Base-by-base conservation (phyloP, 2,329 filamentous ascomycete species). In the Gliomastix tumulicola region DNA sequence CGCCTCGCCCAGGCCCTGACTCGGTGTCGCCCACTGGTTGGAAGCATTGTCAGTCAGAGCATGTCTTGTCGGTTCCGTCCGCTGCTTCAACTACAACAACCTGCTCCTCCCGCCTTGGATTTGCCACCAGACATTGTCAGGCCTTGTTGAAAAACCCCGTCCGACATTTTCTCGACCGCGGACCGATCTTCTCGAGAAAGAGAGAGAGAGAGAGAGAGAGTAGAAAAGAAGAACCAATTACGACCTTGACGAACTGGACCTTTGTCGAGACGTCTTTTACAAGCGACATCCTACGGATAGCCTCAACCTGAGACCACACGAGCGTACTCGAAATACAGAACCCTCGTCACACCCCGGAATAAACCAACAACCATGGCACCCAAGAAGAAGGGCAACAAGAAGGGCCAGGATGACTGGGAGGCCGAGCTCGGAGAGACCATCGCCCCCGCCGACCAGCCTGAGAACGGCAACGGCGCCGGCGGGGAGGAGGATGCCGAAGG, bases 361-460 rank as follows among this genome's bases (percentile, higher is more conserved):
- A 37, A 36, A 58, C 44, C 49, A 42, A 42, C 62, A 71, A n/a
- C 62, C 43, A 97, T 96, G 90, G 69, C 89, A 55, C 89, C 89
- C 44, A 96, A 96, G 71, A 94, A 92, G 75, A 96, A 95, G 77
- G 70, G 68, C 50, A 84, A 82, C 59, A 94, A 90, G 73, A 82
- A 79, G 60, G 78, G 71, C 56, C 78, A 85, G 57, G 87, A 95
- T 55, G 88, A 96, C 71, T 96, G 90, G 90, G 92, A 97, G 63
- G 81, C 85, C 38, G 88, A 95, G 45, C 72, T 96, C 38, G 89
- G 88, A 53, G 90, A 96, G 67, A 69, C 72, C 42, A 73, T 80
- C 53, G 76, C 77, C 45, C 79, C 84, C 7, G 67, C 73, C 37
- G 16, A 19, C 17, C 25, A 35, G 25, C 31, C 36, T 21, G 23